phyloP scores from a whole-genome alignment of 2,329 filamentous ascomycete genomes.

The Colletotrichum cereale region DNA sequence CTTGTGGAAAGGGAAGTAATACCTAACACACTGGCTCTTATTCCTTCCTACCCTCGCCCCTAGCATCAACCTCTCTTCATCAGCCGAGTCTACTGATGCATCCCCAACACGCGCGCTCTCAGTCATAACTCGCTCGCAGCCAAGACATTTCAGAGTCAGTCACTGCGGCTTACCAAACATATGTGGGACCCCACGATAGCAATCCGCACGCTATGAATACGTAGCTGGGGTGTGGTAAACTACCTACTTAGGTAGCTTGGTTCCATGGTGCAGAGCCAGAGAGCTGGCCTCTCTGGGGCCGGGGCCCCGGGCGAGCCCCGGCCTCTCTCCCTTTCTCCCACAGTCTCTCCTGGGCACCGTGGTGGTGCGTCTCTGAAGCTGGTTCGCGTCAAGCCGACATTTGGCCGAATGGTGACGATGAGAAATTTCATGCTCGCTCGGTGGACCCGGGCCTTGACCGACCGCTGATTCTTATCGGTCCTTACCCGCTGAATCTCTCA shows the following conservation, averaged over 20 bases:
- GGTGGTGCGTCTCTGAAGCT: slow-evolving; percentile 1
- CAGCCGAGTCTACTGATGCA: no score
- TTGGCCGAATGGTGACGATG: slow-evolving; percentile 38
- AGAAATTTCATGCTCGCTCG: slow-evolving; percentile 37
- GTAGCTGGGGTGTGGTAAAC: no score
- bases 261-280: background rate
- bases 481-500: slow-evolving; percentile 40
- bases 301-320: slow-evolving; percentile 22
- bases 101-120: background rate
- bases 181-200: background rate
- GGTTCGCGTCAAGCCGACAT: slow-evolving; percentile 38
- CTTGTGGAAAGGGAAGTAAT: background rate
- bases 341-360: background rate
- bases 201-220: no score
- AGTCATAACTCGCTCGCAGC: background rate
- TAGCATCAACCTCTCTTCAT: background rate
- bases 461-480: slow-evolving; percentile 39
- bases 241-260: background rate
- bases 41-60: background rate
- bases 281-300: background rate
- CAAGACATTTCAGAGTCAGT: background rate
- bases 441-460: slow-evolving; percentile 38
- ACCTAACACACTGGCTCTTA: background rate
- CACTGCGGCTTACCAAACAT: slow-evolving; percentile 9
- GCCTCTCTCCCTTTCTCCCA: background rate